phyloP scores from a whole-genome alignment of 257 asterid species.

The Ophiorrhiza pumila region DNA sequence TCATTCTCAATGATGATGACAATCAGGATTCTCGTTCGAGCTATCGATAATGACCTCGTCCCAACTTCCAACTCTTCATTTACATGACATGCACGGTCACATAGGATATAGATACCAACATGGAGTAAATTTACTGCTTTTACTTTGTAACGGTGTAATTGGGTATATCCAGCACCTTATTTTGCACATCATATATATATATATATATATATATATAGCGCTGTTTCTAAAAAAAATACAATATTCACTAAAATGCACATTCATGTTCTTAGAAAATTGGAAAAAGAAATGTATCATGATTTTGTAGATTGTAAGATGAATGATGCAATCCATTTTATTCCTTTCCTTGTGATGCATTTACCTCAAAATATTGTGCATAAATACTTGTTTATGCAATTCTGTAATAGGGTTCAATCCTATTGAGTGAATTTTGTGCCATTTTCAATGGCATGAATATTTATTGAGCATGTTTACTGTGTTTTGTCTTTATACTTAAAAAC shows the following conservation, averaged over 20 bases:
- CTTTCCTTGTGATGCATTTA: background rate
- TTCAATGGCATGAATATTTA: background rate
- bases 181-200: too few relatives aligned
- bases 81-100: background rate
- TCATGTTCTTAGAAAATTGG: background rate
- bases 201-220: too few relatives aligned
- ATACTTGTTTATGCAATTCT: background rate
- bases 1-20: slow-evolving; percentile 52
- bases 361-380: background rate
- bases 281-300: background rate
- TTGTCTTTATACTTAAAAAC: too few relatives aligned
- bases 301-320: too few relatives aligned
- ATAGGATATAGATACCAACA: background rate
- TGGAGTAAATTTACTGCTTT: too few relatives aligned
- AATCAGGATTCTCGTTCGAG: slow-evolving; percentile 20
- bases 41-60: background rate
- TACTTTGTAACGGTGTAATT: too few relatives aligned
- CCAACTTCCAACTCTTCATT: background rate
- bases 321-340: too few relatives aligned
- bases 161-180: too few relatives aligned
- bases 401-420: background rate
- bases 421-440: background rate
- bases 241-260: background rate
- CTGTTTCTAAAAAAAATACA: too few relatives aligned
- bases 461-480: background rate